Percentiles rank a stretch among this genome's conserved stretches.
These are phyloP conservation scores for Pseudogymnoascus sp. DNA, from an alignment of 2,329 filamentous ascomycete species.

Conservation along the genomic window DNA sequence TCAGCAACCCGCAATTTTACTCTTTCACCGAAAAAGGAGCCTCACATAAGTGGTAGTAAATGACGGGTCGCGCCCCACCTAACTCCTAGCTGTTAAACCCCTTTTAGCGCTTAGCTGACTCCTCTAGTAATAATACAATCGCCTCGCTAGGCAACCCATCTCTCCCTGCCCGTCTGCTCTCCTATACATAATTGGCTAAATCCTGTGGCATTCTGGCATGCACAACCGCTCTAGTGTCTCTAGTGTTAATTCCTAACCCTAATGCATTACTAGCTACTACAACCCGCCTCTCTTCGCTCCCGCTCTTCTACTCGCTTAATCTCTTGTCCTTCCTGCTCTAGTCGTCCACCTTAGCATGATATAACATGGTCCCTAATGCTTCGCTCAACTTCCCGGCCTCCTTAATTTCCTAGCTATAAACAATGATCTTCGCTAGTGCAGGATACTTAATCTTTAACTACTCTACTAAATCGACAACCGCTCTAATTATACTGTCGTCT, in stretches of 20 bases:
- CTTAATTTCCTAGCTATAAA: background rate
- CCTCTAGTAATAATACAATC: background rate
- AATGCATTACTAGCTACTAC: background rate
- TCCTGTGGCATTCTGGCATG: background rate
- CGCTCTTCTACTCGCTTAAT: background rate
- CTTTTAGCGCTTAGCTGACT: background rate
- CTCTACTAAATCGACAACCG: background rate
- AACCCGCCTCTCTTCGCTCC: slow-evolving; percentile 22
- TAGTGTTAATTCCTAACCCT: background rate
- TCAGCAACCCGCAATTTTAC: too few relatives aligned
- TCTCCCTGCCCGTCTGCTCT: background rate
- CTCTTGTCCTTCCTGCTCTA: background rate
- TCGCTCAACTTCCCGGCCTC: background rate
- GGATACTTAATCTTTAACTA: background rate
- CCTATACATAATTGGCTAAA: background rate
- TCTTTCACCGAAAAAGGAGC: too few relatives aligned
- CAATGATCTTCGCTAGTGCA: background rate
- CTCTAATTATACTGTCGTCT: background rate
- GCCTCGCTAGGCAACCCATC: background rate
- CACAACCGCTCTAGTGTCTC: background rate
- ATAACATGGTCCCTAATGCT: background rate
- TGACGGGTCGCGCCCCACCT: background rate
- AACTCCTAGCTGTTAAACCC: background rate
- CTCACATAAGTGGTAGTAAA: too few relatives aligned
- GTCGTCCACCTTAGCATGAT: background rate